phyloP scores from a whole-genome alignment of 495 filamentous ascomycete species.

The Penicillium roqueforti region DNA sequence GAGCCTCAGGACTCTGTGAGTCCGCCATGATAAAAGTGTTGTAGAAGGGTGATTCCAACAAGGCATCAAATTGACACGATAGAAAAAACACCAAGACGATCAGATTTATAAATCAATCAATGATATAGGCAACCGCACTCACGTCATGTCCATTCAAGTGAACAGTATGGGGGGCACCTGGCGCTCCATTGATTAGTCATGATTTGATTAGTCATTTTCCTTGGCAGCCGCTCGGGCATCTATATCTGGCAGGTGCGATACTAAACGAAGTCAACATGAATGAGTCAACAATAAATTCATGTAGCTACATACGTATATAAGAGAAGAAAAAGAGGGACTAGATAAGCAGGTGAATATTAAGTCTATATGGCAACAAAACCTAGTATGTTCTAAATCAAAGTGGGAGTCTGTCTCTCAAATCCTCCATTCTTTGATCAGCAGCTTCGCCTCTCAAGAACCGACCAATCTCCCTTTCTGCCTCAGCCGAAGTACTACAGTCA shows the following conservation, averaged over 20 bases:
- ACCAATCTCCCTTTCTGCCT: slow-evolving; percentile 39
- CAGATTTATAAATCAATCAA: not conserved
- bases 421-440: slow-evolving; percentile 37
- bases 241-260: not conserved
- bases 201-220: not conserved
- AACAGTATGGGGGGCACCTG: slow-evolving; percentile 13
- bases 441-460: slow-evolving; percentile 47
- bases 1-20: slow-evolving; percentile 54
- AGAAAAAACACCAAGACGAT: not conserved
- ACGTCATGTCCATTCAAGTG: slow-evolving; percentile 19
- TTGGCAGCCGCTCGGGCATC: not conserved
- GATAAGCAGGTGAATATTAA: not conserved
- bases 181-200: slow-evolving; percentile 10
- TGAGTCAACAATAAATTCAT: not conserved
- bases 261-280: not conserved
- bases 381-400: not conserved
- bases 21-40: slow-evolving; percentile 32
- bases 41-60: not conserved
- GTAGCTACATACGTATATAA: too few relatives aligned
- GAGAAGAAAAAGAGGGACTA: not conserved
- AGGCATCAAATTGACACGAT: slow-evolving; percentile 5
- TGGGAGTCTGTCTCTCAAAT: not conserved
- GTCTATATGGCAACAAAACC: not conserved
- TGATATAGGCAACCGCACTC: slow-evolving; percentile 22
- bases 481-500: slow-evolving; percentile 13